These are phyloP conservation scores for Talaromyces sp. DNA, from an alignment of 2,329 filamentous ascomycete species.

Conservation along the genomic window DNA sequence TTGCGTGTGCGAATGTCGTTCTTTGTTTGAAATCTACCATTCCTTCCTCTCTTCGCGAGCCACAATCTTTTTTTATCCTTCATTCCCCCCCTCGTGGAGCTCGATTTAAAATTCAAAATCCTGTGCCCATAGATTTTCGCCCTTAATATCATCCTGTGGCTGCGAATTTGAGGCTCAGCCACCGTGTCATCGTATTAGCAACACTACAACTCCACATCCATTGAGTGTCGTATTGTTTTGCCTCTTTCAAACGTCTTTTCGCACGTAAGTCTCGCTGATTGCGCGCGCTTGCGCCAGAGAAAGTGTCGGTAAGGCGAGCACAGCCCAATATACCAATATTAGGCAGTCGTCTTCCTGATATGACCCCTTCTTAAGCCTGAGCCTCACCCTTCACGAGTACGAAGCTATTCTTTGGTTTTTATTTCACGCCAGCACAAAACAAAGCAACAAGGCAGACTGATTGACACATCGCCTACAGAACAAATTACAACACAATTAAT, in stretches of 20 bases:
- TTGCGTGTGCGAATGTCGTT: background rate
- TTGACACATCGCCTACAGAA: background rate
- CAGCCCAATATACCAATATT: background rate
- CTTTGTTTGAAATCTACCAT: background rate
- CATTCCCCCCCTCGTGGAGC: background rate
- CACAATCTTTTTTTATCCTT: background rate
- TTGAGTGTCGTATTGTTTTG: background rate
- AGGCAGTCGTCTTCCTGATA: background rate
- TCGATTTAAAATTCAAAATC: background rate
- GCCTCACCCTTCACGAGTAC: background rate
- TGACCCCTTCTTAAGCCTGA: background rate
- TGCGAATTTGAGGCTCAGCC: constrained; percentile 3
- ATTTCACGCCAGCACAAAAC: background rate
- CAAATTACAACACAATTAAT: background rate
- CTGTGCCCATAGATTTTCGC: background rate
- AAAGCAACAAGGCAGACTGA: constrained; percentile 1
- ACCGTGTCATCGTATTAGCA: constrained; percentile 1
- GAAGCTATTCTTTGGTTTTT: background rate
- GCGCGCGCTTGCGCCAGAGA: background rate
- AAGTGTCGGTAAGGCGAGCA: background rate
- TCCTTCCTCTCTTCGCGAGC: constrained; percentile 1
- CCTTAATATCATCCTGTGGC: constrained; percentile 4
- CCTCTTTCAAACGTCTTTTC: background rate
- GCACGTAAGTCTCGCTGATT: background rate
- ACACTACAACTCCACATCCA: background rate